These are phyloP conservation scores for Hibiscus syriacus DNA, from an alignment of 345 rosid genomes.

Conservation along the genomic window DNA sequence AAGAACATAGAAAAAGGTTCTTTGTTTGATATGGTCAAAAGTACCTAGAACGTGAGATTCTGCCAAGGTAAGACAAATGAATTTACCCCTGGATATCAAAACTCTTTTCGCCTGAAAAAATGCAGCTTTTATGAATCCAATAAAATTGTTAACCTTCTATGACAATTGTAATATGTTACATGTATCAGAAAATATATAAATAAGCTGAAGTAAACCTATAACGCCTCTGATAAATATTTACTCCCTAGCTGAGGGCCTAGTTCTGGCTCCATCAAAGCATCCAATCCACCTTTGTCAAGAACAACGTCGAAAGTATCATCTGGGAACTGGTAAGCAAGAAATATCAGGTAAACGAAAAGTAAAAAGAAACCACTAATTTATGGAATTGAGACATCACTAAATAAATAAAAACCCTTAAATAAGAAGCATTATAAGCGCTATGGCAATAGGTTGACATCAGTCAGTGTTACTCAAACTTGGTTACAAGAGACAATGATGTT, in stretches of 20 bases:
- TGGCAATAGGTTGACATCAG: background rate
- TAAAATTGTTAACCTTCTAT: background rate
- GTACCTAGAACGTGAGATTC: slow-evolving; percentile 93
- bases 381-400: background rate
- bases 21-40: background rate
- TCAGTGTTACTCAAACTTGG: background rate
- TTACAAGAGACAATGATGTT: background rate
- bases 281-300: slow-evolving; percentile 93
- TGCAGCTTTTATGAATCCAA: slow-evolving; percentile 7
- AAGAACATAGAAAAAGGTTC: background rate
- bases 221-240: slow-evolving; percentile 77
- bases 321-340: slow-evolving; percentile 33
- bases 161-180: slow-evolving; percentile 1
- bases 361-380: background rate
- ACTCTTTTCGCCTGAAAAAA: slow-evolving; percentile 66
- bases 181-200: background rate
- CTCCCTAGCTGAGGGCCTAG: slow-evolving; percentile 64
- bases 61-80: slow-evolving; percentile 76
- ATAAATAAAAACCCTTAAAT: background rate
- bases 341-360: background rate
- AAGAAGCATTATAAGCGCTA: background rate
- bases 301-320: slow-evolving; percentile 57
- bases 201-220: background rate
- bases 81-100: slow-evolving; percentile 63
- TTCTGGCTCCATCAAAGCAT: slow-evolving; percentile 96